Evolutionary conservation across 2,329 filamentous ascomycete genomes (phyloP).

Genomic region (Tricladium varicosporioides): DNA sequence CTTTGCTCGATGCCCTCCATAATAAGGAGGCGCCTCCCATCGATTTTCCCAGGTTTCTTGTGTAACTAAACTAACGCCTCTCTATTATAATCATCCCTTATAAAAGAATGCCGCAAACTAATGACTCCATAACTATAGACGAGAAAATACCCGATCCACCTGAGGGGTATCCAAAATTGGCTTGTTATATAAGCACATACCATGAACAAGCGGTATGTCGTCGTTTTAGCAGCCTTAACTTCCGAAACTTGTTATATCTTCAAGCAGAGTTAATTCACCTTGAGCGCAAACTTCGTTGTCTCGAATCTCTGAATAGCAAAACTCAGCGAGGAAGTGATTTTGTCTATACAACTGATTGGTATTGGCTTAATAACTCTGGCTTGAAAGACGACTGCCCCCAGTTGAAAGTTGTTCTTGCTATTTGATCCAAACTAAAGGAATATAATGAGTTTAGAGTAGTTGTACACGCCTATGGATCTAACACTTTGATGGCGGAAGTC

Average conservation of each 20-base stretch:
- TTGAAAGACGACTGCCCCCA: neutral
- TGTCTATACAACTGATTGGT: conserved; percentile 10
- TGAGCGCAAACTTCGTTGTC: conserved; percentile 1
- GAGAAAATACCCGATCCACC: no score
- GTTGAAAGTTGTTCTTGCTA: conserved; percentile 3
- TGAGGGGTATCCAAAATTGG: conserved; percentile 6
- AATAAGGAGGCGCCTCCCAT: no score
- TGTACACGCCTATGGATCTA: neutral
- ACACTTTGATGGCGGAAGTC: neutral
- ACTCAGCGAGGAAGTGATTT: neutral
- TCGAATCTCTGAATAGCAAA: neutral
- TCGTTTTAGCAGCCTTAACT: conserved; percentile 5
- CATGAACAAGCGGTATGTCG: conserved; percentile 2
- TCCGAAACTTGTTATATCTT: conserved; percentile 7
- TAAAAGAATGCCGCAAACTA: no score
- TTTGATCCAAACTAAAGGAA: conserved; percentile 1
- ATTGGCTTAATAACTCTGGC: conserved; percentile 4
- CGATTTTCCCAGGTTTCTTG: no score
- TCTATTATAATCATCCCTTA: no score
- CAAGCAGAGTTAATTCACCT: conserved; percentile 12
- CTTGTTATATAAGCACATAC: neutral
- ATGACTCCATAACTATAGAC: no score
- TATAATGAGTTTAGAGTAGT: conserved; percentile 1
- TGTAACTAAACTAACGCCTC: no score
- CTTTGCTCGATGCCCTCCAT: no score